Percentiles rank a stretch among this genome's conserved stretches.
Evolutionary conservation across 2,329 filamentous ascomycete genomes (phyloP).

Genomic region (Plenodomus biglobosus): DNA sequence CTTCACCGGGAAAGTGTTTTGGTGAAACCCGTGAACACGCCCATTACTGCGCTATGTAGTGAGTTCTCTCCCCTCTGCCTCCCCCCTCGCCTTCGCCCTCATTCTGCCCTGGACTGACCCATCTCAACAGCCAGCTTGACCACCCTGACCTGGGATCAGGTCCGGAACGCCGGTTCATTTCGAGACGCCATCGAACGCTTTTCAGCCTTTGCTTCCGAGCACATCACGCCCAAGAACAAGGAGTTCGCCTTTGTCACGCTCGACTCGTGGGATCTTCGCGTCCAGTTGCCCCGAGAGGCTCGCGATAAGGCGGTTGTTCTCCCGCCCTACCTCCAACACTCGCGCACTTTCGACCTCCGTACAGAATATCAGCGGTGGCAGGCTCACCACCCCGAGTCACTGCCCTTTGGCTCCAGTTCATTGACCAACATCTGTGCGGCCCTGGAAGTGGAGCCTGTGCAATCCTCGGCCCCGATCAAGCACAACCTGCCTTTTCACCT

Average conservation of each 20-base stretch:
- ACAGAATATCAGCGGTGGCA: constrained; percentile 99
- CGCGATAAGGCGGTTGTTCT: constrained; percentile 97
- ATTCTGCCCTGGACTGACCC: constrained; percentile 30
- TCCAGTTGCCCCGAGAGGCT: constrained; percentile 95
- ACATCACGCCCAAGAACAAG: constrained; percentile 84
- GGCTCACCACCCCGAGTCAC: constrained; percentile 94
- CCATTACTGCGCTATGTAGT: constrained; percentile 98
- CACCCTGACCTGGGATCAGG: constrained; percentile 98
- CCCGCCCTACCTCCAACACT: constrained; percentile 95
- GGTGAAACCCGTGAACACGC: constrained; percentile 97
- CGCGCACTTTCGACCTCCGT: constrained; percentile 91
- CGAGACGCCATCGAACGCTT: constrained; percentile 95
- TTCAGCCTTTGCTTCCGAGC: constrained; percentile 89
- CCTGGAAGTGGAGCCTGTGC: constrained; percentile 94
- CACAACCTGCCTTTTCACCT: constrained; percentile 98
- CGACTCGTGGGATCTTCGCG: constrained; percentile 96
- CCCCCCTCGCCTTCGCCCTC: constrained; percentile 2
- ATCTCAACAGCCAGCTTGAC: constrained; percentile 78
- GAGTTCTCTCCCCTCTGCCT: constrained; percentile 50
- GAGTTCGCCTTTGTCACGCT: constrained; percentile 98
- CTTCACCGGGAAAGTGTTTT: constrained; percentile 93
- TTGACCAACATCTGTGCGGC: constrained; percentile 97
- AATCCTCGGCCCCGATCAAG: constrained; percentile 97
- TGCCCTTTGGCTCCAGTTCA: constrained; percentile 94
- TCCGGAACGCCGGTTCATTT: constrained; percentile 95